Base-by-base conservation (phyloP, 1,139 yeast genomes). In the Geotrichum aggregatum region DNA sequence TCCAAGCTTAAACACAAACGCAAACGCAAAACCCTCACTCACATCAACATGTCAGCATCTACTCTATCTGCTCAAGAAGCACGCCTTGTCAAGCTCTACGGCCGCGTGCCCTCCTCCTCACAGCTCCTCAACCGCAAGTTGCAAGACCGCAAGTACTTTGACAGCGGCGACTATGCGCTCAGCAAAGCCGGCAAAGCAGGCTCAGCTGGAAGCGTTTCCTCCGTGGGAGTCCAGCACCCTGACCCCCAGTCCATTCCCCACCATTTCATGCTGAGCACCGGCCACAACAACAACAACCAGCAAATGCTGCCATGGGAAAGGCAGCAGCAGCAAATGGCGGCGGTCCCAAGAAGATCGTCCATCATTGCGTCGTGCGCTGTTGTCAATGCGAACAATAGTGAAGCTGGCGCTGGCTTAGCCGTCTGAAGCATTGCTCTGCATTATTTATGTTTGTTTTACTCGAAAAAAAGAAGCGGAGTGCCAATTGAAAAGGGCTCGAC, bases 161-260 rank as follows among this genome's bases (percentile, higher is more conserved):
- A 92, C 65, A 87, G 96, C 56, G 98, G 98, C 24, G 99, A 92
- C 70, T 92, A 94, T 67, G 98, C 98, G 26, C 79, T 92, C 80
- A 88, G 87, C 61, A 84, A 89, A 62, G 87, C 82, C 7, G 80
- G 33, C 44, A n/a, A 26, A 30, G 13, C 33, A 22, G 30, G 19
- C 44, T 18, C 30, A 4, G 33, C 24, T 3, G 8, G 28, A 4
- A 28, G 44, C 36, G 36, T 34, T 8, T n/a, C 36, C 36, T 18
- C 16, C 39, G 48, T 51, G 1, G 51, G 51, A 16, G 30, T 39
- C 13, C 28, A 39, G 24, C 55, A 52, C 24, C 55, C 55, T 2
- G 45, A 49, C 13, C 55, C 55, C 2, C 42, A 44, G 8, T 18
- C 47, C n/a, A 52, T 52, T 31, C 52, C 55, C n/a, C 52, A 52